Conservation (phyloP, 495 filamentous ascomycete species). For the Trichocladium uniseriatum region DNA sequence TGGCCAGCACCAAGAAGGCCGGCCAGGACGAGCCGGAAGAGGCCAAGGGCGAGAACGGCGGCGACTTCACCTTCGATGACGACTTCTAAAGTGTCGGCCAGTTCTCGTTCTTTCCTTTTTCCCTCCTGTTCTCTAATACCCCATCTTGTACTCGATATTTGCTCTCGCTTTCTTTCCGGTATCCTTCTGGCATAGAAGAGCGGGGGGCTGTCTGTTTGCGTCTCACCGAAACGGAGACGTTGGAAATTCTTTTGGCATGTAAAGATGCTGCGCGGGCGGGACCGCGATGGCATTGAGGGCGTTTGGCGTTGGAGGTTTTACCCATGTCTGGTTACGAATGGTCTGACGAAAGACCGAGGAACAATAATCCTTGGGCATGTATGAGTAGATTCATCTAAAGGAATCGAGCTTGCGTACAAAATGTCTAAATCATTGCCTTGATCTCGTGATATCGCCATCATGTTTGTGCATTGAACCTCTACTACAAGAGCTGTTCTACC, state of each 20-base stretch:
- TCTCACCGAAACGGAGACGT: constrained; percentile 2
- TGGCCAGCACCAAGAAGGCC: constrained; percentile 83
- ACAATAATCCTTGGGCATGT: constrained; percentile 15
- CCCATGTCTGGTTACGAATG: background rate
- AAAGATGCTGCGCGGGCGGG: constrained; percentile 8
- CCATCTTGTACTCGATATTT: constrained; percentile 19
- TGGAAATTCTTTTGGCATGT: constrained; percentile 13
- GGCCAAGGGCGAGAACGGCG: constrained; percentile 52
- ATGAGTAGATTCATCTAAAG: constrained; percentile 17
- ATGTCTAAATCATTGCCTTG: too few relatives aligned
- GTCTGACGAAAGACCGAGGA: constrained; percentile 1
- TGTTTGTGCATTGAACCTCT: too few relatives aligned
- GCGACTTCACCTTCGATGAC: constrained; percentile 89
- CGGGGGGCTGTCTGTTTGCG: constrained; percentile 7
- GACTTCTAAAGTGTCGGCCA: constrained; percentile 64
- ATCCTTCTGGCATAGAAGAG: constrained; percentile 18
- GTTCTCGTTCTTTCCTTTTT: constrained; percentile 1
- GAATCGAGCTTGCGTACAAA: background rate
- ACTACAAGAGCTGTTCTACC: background rate
- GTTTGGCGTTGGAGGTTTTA: constrained; percentile 7
- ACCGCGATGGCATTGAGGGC: constrained; percentile 9
- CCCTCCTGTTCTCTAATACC: constrained; percentile 25
- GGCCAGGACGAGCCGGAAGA: constrained; percentile 37
- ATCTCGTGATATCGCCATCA: too few relatives aligned
- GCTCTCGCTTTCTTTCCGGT: constrained; percentile 24